These are phyloP conservation scores for Diaporthe amygdali DNA, from an alignment of 2,329 filamentous ascomycete species.

Conservation along the genomic window DNA sequence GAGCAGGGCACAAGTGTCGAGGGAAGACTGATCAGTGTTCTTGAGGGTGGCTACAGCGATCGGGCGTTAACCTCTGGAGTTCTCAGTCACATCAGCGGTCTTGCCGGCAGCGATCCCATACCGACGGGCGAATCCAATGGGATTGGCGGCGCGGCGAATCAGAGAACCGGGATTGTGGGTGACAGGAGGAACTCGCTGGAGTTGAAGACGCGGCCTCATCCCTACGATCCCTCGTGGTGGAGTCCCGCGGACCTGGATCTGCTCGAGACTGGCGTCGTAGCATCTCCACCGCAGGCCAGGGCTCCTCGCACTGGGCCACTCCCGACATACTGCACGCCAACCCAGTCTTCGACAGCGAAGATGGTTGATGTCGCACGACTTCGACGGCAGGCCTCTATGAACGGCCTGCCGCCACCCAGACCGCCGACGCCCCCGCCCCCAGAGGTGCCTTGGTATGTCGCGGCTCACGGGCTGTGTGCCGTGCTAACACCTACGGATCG, in stretches of 20 bases:
- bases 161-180: conserved; percentile 50
- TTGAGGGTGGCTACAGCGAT: conserved; percentile 97
- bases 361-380: conserved; percentile 72
- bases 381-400: conserved; percentile 65
- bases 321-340: conserved; percentile 85
- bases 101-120: conserved; percentile 63
- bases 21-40: conserved; percentile 87
- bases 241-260: conserved; percentile 67
- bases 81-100: conserved; percentile 85
- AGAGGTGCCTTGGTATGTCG: conserved; percentile 83
- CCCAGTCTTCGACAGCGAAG: conserved; percentile 85
- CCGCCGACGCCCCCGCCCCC: conserved; percentile 73
- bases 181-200: conserved; percentile 37
- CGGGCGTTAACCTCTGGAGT: conserved; percentile 87
- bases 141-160: conserved; percentile 64
- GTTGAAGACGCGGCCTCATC: conserved; percentile 37
- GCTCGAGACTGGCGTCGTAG: conserved; percentile 65
- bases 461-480: conserved; percentile 82
- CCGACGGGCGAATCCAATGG: conserved; percentile 48
- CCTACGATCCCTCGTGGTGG: conserved; percentile 78
- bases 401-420: conserved; percentile 47
- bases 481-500: conserved; percentile 79
- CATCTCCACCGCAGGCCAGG: conserved; percentile 53
- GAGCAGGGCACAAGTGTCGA: conserved; percentile 80
- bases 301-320: conserved; percentile 61